Conservation (phyloP, 1,284 basidiomycete species). For the Meripilus lineatus region DNA sequence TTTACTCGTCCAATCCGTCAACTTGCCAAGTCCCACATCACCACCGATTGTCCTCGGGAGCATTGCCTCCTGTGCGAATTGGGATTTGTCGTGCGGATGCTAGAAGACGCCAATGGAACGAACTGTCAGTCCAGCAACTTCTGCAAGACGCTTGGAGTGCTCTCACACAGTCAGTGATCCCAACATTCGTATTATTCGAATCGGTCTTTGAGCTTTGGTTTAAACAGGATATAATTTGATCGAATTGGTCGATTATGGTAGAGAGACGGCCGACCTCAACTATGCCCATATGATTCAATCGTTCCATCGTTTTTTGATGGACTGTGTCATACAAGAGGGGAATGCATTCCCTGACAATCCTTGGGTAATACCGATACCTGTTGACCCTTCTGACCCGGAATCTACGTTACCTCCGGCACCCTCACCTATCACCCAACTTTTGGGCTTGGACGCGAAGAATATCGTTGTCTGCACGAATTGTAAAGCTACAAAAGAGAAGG, state of each 20-base stretch:
- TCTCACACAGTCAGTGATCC: slow-evolving; percentile 60
- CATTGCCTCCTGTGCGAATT: slow-evolving; percentile 95
- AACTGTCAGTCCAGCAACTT: slow-evolving; percentile 98
- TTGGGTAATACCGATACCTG: slow-evolving; percentile 35
- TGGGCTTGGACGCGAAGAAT: slow-evolving; percentile 75
- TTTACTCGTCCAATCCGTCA: slow-evolving; percentile 76
- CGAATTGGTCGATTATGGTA: slow-evolving; percentile 87
- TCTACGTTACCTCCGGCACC: slow-evolving; percentile 31
- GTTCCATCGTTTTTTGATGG: slow-evolving; percentile 92
- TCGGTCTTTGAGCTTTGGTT: slow-evolving; percentile 10
- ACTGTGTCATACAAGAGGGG: slow-evolving; percentile 70
- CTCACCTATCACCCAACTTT: slow-evolving; percentile 74
- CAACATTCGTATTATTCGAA: neutral
- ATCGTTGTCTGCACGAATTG: slow-evolving; percentile 76
- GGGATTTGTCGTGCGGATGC: slow-evolving; percentile 93
- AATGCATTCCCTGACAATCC: slow-evolving; percentile 62
- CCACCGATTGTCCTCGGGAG: slow-evolving; percentile 81
- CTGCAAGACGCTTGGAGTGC: slow-evolving; percentile 84
- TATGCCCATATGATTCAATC: slow-evolving; percentile 90
- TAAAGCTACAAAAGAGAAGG: slow-evolving; percentile 65
- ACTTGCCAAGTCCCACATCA: slow-evolving; percentile 89
- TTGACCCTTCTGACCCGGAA: slow-evolving; percentile 23
- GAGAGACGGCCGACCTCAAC: slow-evolving; percentile 64
- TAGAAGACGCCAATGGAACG: slow-evolving; percentile 89
- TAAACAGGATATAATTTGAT: slow-evolving; percentile 68